phyloP scores from a whole-genome alignment of 371 early-diverging fungal species.

The Mucor ambiguus region DNA sequence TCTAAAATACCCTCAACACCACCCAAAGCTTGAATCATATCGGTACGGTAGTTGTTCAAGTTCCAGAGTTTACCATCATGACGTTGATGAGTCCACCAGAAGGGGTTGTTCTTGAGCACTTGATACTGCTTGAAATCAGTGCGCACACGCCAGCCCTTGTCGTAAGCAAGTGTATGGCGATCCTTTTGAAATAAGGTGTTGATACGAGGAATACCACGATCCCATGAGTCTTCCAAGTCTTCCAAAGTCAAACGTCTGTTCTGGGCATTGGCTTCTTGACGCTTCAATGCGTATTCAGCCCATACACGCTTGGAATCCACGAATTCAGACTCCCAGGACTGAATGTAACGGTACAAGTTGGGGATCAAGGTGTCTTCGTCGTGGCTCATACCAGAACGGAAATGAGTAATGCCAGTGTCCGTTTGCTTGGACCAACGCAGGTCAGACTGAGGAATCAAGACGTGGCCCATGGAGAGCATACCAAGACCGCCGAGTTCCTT shows the following conservation, averaged over 20 bases:
- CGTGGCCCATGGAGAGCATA: slow-evolving; percentile 99
- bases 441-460: slow-evolving; percentile 96
- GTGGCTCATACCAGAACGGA: slow-evolving; percentile 98
- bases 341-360: slow-evolving; percentile 96
- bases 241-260: slow-evolving; percentile 94
- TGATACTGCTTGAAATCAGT: slow-evolving; percentile 98
- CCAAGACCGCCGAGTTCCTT: slow-evolving; percentile 97
- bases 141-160: slow-evolving; percentile 98
- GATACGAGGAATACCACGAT: slow-evolving; percentile 99
- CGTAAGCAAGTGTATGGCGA: slow-evolving; percentile 97
- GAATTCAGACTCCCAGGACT: slow-evolving; percentile 99
- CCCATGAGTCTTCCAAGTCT: slow-evolving; percentile 98
- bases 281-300: slow-evolving; percentile 98
- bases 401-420: slow-evolving; percentile 96
- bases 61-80: slow-evolving; percentile 99
- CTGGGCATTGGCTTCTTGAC: slow-evolving; percentile 96
- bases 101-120: slow-evolving; percentile 93
- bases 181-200: slow-evolving; percentile 97
- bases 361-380: slow-evolving; percentile 97
- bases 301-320: slow-evolving; percentile 98
- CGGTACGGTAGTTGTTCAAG: slow-evolving; percentile 96
- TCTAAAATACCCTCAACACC: slow-evolving; percentile 98
- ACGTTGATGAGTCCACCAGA: slow-evolving; percentile 93
- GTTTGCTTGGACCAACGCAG: slow-evolving; percentile 97
- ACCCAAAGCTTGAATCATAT: slow-evolving; percentile 98